Conservation (phyloP, 2,329 filamentous ascomycete species). For the Alternaria tenuissima region DNA sequence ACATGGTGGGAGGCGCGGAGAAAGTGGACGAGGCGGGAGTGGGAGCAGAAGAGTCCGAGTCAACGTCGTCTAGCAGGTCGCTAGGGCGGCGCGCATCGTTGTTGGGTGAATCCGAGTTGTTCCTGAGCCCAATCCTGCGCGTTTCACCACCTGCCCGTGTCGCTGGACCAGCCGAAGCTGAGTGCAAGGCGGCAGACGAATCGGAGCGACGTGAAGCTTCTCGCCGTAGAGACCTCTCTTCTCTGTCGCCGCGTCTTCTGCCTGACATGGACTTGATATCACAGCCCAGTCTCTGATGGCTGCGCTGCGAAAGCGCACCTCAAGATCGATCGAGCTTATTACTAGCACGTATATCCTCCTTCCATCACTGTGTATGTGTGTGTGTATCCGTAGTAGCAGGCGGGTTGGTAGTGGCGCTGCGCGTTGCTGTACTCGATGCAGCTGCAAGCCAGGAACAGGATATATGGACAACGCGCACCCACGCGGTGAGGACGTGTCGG, state of each 20-base stretch:
- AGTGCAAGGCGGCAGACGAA: slow-evolving; percentile 29
- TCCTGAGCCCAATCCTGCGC: slow-evolving; percentile 23
- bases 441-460: slow-evolving; percentile 32
- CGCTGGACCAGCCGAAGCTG: slow-evolving; percentile 25
- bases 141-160: slow-evolving; percentile 22
- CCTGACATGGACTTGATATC: slow-evolving; percentile 69
- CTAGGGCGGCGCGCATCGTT: slow-evolving; percentile 53
- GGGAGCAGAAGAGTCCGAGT: slow-evolving; percentile 71
- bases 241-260: slow-evolving; percentile 52
- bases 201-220: slow-evolving; percentile 36
- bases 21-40: slow-evolving; percentile 72
- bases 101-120: slow-evolving; percentile 31
- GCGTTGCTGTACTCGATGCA: slow-evolving; percentile 29
- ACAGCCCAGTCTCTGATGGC: slow-evolving; percentile 81
- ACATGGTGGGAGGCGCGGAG: slow-evolving; percentile 64
- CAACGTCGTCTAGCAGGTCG: slow-evolving; percentile 74
- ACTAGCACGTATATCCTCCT: slow-evolving; percentile 34
- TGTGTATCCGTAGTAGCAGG: slow-evolving; percentile 16
- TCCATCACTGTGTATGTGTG: slow-evolving; percentile 38
- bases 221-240: slow-evolving; percentile 32
- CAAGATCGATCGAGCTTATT: slow-evolving; percentile 63
- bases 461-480: slow-evolving; percentile 36
- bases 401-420: slow-evolving; percentile 14
- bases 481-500: slow-evolving; percentile 39
- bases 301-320: slow-evolving; percentile 79